These are phyloP conservation scores for Colletotrichum incanum DNA, from an alignment of 2,329 filamentous ascomycete genomes.

Conservation along the genomic window DNA sequence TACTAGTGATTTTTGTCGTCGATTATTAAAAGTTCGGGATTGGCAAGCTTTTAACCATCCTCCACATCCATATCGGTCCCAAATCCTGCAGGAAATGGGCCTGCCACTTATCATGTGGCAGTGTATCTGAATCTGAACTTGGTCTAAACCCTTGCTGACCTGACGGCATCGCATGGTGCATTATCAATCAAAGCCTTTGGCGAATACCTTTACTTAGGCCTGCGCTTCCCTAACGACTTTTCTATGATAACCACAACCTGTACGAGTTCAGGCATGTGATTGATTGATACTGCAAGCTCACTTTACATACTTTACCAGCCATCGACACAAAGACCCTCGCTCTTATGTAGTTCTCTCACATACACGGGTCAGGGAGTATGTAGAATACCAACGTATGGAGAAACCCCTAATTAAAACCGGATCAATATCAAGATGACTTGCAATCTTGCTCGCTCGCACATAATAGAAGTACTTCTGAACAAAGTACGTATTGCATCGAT, in stretches of 20 bases:
- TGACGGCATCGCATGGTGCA: background rate
- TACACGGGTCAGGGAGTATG: background rate
- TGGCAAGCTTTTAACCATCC: background rate
- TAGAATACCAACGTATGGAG: background rate
- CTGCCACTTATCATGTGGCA: background rate
- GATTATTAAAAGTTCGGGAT: background rate
- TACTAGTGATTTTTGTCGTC: background rate
- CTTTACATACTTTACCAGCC: background rate
- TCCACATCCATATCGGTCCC: background rate
- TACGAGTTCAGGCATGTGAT: background rate
- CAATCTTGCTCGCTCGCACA: background rate
- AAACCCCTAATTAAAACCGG: background rate
- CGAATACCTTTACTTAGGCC: background rate
- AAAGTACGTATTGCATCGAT: background rate
- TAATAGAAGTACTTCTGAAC: background rate
- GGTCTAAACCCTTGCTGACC: background rate
- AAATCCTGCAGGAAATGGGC: background rate
- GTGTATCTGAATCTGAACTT: background rate
- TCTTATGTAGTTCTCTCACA: background rate
- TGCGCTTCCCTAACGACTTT: background rate
- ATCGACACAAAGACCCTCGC: background rate
- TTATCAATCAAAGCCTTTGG: background rate
- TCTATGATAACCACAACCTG: background rate
- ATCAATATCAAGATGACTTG: slow-evolving; percentile 3
- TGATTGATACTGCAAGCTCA: background rate